A percentile compares a stretch with the other conserved stretches of the same genome.
phyloP scores from a whole-genome alignment of 805 yeast species.

The Metschnikowia colocasiae region DNA sequence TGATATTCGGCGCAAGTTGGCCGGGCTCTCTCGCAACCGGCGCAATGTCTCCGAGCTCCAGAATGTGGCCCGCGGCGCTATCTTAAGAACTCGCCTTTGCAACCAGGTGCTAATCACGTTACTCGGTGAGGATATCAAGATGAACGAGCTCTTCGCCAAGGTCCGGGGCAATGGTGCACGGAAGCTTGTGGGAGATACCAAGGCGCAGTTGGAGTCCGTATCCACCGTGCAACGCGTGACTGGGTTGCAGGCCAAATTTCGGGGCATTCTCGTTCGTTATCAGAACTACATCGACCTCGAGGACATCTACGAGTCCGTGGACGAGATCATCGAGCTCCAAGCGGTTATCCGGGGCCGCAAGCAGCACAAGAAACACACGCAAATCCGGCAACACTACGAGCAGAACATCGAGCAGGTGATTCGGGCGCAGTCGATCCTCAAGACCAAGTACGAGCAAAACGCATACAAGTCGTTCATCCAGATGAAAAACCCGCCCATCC shows the following conservation, averaged over 20 bases:
- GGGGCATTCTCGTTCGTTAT: conserved; percentile 64
- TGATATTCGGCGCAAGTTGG: conserved; percentile 15
- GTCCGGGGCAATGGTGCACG: conserved; percentile 44
- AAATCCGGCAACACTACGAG: conserved; percentile 43
- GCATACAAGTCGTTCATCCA: conserved; percentile 73
- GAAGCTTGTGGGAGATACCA: conserved; percentile 19
- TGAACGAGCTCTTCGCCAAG: conserved; percentile 40
- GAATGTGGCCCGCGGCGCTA: conserved; percentile 43
- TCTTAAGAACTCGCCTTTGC: conserved; percentile 40
- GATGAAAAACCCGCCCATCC: conserved; percentile 71
- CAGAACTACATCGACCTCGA: conserved; percentile 51
- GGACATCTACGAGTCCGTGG: conserved; percentile 45
- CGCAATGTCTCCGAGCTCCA: conserved; percentile 31
- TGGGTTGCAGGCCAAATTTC: conserved; percentile 52
- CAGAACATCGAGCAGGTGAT: conserved; percentile 57
- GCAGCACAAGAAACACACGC: conserved; percentile 26
- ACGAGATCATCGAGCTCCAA: conserved; percentile 48
- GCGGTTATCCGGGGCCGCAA: conserved; percentile 53
- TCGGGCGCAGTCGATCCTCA: conserved; percentile 68
- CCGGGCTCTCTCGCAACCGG: conserved; percentile 8
- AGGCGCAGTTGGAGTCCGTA: conserved; percentile 11
- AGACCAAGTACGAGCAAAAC: conserved; percentile 61
- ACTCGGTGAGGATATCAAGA: conserved; percentile 33
- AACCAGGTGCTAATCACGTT: conserved; percentile 42
- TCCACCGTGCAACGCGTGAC: conserved; percentile 24